Conservation (phyloP, 169 alveolate species). For the Cryptosporidium ubiquitum region DNA sequence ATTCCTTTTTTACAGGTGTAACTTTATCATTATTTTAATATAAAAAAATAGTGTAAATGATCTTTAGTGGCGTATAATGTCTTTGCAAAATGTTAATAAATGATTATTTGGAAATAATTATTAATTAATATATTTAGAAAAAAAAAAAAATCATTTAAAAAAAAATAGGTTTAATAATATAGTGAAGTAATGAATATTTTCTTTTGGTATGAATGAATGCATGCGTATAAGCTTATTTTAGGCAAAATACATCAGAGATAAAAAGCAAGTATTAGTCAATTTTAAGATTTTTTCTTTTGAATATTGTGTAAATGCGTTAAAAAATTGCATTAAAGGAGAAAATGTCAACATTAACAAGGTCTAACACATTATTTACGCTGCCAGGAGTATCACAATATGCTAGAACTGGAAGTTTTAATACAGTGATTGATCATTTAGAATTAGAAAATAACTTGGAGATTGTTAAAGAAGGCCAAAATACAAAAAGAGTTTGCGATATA, state of each 20-base stretch:
- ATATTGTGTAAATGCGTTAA: background rate
- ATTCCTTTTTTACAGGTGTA: too few species aligned
- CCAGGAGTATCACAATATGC: slow-evolving; percentile 54
- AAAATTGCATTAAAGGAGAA: background rate
- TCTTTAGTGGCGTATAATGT: slow-evolving; percentile 68
- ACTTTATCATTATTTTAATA: too few species aligned
- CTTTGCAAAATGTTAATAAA: slow-evolving; percentile 12
- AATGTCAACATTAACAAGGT: slow-evolving; percentile 19
- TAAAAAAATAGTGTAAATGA: background rate
- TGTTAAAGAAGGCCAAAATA: background rate
- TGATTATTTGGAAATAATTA: slow-evolving; percentile 28
- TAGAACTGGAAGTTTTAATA: slow-evolving; percentile 21
- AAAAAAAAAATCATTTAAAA: too few species aligned
- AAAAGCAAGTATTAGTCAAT: background rate
- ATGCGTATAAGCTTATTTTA: background rate
- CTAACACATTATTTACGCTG: slow-evolving; percentile 44
- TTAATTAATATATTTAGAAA: background rate
- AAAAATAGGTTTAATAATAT: background rate
- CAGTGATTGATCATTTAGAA: slow-evolving; percentile 28
- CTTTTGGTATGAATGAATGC: background rate
- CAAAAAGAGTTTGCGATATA: background rate
- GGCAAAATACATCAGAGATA: background rate
- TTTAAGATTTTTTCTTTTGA: background rate
- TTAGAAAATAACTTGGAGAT: slow-evolving; percentile 5
- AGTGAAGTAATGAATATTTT: background rate